Conservation (phyloP, 306 rosid genomes). For the Castanea sativa region DNA sequence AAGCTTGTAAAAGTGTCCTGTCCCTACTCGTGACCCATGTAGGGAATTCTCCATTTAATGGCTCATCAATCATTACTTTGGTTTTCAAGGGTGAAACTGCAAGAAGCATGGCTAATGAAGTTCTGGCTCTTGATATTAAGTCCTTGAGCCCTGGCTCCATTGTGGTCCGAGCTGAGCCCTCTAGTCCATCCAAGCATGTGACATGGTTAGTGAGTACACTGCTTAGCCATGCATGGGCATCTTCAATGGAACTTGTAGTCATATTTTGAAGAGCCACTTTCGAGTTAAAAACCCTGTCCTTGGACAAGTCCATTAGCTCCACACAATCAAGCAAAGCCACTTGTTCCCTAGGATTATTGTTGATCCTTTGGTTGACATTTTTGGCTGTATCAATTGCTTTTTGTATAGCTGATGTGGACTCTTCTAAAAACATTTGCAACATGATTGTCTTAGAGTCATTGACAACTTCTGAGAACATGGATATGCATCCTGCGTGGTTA, state of each 20-base stretch:
- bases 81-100: constrained; percentile 18
- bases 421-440: constrained; percentile 34
- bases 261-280: constrained; percentile 26
- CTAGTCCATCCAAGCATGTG: constrained; percentile 68
- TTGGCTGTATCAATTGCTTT: constrained; percentile 22
- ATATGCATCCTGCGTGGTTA: constrained; percentile 38
- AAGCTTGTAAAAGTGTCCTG: constrained; percentile 36
- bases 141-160: constrained; percentile 40
- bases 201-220: constrained; percentile 65
- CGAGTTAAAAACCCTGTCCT: constrained; percentile 47
- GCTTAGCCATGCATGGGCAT: constrained; percentile 73
- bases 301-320: constrained; percentile 49
- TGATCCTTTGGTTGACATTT: constrained; percentile 22
- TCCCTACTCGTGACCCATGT: constrained; percentile 49
- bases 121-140: constrained; percentile 46
- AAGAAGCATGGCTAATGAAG: constrained; percentile 46
- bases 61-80: constrained; percentile 2
- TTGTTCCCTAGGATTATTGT: constrained; percentile 31
- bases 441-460: background rate
- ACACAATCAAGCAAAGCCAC: constrained; percentile 45
- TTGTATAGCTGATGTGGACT: constrained; percentile 35
- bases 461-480: constrained; percentile 37
- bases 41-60: constrained; percentile 30
- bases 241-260: constrained; percentile 18
- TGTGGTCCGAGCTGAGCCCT: constrained; percentile 9